Evolutionary conservation across 2,329 filamentous ascomycete genomes (phyloP).

Genomic region (Cytospora piceae): DNA sequence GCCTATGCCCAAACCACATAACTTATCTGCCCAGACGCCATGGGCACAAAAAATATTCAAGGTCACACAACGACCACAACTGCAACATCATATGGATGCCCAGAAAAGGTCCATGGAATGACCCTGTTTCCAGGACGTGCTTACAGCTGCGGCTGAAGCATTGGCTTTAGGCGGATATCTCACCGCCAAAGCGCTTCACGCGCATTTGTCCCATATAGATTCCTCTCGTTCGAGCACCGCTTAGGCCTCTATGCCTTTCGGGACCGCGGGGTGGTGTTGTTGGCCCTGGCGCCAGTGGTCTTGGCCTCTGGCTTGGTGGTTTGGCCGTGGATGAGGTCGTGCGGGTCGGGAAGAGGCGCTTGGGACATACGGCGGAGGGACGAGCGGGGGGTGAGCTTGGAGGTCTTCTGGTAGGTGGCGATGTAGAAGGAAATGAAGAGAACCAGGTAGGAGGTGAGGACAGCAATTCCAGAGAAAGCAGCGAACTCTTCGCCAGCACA

Average conservation of each 20-base stretch:
- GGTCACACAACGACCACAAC: conserved; percentile 21
- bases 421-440: conserved; percentile 99
- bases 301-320: conserved; percentile 54
- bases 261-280: conserved; percentile 66
- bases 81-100: conserved; percentile 1
- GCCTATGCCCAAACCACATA: conserved; percentile 11
- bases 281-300: conserved; percentile 59
- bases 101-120: background rate
- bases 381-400: conserved; percentile 72
- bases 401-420: conserved; percentile 86
- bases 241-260: conserved; percentile 64
- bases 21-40: background rate
- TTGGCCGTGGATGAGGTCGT: conserved; percentile 67
- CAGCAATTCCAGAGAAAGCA: conserved; percentile 87
- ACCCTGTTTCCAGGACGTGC: background rate
- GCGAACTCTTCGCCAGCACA: conserved; percentile 98
- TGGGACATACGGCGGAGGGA: conserved; percentile 68
- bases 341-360: conserved; percentile 78
- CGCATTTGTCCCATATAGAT: conserved; percentile 4
- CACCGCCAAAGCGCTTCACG: background rate
- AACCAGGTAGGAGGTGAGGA: conserved; percentile 91
- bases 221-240: conserved; percentile 2
- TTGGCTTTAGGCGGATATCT: background rate
- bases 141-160: background rate
- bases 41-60: conserved; percentile 20